Evolutionary conservation across 1,139 yeast species (phyloP), one percentile per base, ranked within the genome.

Genomic region (Spencermartinsiella ligniputridi): DNA sequence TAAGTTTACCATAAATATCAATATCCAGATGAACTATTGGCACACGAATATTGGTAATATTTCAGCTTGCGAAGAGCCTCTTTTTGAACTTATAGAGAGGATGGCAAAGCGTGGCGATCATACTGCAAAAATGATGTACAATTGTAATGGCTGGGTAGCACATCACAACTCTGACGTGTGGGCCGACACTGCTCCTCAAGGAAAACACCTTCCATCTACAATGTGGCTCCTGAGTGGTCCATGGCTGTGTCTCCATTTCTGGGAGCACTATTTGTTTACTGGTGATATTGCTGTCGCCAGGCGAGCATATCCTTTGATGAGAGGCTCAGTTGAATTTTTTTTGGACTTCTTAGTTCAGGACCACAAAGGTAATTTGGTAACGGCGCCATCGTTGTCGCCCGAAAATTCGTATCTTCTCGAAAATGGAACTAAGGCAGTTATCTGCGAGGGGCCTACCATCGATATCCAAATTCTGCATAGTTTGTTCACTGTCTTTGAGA

Each of bases 1-100:
- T 15, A 45, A 45, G 30, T 45, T 34, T 35, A 45, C 45, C 17
- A 41, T 45, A 3, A 45, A 45, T 37, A 45, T 45, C 32, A 45
- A 45, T 27, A 45, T 36, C 15, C 42, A 45, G 32, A 45, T 45
- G 48, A 45, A 41, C 22, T 45, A 45, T 35, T 45, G 40, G 39
- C 41, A 30, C 19, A 12, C 41, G 8, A 39, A 42, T 12, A 27
- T 32, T 8, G 20, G 37, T 3, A 42, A 41, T 27, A 39, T 45
- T 3, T 15, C 46, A 11, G 48, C 37, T 11, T 38, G 45, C 20
- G 37, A 37, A 3, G 46, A 20, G n/a, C 48, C 48, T 4, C 27
- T 45, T 3, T 37, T 35, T 25, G 39, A 21, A 20, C 39, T 37
- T 16, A 9, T 45, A 2, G 37, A 37, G 21, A 21, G 35, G 9